phyloP scores from a whole-genome alignment of 2,329 filamentous ascomycete genomes.

The Epichloe coenophiala region DNA sequence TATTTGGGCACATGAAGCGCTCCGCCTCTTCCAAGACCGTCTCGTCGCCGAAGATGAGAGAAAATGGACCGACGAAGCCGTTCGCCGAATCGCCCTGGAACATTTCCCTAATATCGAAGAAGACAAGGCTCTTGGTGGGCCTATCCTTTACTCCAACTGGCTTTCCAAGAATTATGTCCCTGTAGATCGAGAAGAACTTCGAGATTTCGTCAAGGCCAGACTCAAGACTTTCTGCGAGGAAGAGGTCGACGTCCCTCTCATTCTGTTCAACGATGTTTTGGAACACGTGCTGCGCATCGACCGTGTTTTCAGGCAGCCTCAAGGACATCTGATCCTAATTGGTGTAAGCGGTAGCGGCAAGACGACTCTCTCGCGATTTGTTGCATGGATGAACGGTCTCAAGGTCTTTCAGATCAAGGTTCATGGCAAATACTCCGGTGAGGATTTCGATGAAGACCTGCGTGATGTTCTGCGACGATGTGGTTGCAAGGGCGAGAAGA shows the following conservation, averaged over 20 bases:
- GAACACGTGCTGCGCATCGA: conserved; percentile 98
- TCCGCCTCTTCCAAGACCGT: conserved; percentile 94
- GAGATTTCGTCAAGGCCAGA: conserved; percentile 94
- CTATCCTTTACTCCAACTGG: conserved; percentile 98
- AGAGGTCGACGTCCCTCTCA: conserved; percentile 94
- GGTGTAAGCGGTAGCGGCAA: conserved; percentile 98
- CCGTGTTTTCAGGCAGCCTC: conserved; percentile 93
- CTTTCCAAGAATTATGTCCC: conserved; percentile 97
- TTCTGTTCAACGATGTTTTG: conserved; percentile 97
- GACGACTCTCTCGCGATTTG: conserved; percentile 92
- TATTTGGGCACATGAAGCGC: conserved; percentile 95
- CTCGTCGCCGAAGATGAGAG: conserved; percentile 89
- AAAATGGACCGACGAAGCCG: conserved; percentile 83
- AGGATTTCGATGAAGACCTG: conserved; percentile 97
- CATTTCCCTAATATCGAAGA: conserved; percentile 95
- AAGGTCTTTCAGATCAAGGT: conserved; percentile 99
- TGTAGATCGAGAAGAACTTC: conserved; percentile 84
- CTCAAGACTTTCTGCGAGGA: conserved; percentile 98
- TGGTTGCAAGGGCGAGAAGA: conserved; percentile 97
- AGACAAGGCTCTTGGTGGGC: conserved; percentile 73
- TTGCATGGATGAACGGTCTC: conserved; percentile 99
- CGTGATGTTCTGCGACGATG: conserved; percentile 85
- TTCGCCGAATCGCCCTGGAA: conserved; percentile 74
- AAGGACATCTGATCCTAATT: conserved; percentile 95
- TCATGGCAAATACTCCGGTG: conserved; percentile 92